Conservation (phyloP, 2,329 filamentous ascomycete species). For the Helotiales sp. region DNA sequence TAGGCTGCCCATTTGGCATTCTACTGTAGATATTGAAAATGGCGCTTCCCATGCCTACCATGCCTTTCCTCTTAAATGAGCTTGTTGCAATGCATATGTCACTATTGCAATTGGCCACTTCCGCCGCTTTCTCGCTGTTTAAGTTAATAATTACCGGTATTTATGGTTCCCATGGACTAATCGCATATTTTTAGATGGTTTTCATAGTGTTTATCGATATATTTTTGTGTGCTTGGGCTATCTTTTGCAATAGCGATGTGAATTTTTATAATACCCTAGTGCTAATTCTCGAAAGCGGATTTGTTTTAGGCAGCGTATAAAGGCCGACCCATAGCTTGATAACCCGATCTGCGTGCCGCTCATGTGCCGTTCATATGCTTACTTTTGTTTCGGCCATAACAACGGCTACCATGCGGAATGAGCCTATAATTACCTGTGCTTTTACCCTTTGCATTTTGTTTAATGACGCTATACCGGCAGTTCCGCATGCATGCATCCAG, state of each 20-base stretch:
- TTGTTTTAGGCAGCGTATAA: neutral
- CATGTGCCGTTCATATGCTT: neutral
- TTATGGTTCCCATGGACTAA: neutral
- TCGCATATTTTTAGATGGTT: neutral
- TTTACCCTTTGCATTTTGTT: neutral
- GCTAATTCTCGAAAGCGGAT: neutral
- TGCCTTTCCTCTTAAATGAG: too few relatives aligned
- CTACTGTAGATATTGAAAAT: neutral
- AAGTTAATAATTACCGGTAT: neutral
- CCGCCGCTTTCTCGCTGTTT: neutral
- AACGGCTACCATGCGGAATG: neutral
- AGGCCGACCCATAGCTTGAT: neutral
- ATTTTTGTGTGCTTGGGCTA: neutral
- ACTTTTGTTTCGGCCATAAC: neutral
- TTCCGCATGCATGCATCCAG: neutral
- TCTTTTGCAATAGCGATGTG: neutral
- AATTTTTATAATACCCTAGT: too few relatives aligned
- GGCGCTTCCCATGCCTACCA: neutral
- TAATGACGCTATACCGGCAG: neutral
- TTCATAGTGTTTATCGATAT: neutral
- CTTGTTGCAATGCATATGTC: neutral
- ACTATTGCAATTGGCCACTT: neutral
- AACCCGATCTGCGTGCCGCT: neutral
- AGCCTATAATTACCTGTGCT: neutral
- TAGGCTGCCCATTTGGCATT: neutral